Evolutionary conservation across 2,329 filamentous ascomycete species (phyloP).

Genomic region (Fusarium mundagurra): DNA sequence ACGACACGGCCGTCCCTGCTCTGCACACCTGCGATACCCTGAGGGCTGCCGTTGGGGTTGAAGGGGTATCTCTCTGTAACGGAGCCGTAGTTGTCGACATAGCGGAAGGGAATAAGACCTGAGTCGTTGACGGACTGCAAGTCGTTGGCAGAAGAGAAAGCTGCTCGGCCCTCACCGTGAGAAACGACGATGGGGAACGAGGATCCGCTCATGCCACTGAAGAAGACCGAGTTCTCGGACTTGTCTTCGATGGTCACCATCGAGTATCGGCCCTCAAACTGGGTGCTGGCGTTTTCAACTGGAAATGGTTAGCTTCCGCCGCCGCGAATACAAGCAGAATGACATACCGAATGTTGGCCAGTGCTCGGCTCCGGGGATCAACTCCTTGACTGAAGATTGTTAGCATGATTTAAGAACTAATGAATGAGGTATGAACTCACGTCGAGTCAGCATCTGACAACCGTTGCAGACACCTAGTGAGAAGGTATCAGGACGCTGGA

Average conservation of each 20-base stretch:
- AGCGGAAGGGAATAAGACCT: conserved; percentile 80
- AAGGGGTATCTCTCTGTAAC: conserved; percentile 86
- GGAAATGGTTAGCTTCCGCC: neutral
- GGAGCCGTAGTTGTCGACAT: conserved; percentile 80
- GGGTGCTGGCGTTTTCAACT: conserved; percentile 73
- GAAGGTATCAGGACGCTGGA: conserved; percentile 89
- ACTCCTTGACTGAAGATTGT: conserved; percentile 36
- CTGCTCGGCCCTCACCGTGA: conserved; percentile 75
- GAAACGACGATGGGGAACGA: conserved; percentile 44
- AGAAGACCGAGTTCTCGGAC: conserved; percentile 42
- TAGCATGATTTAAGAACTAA: neutral
- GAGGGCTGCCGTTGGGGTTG: conserved; percentile 86
- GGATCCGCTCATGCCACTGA: conserved; percentile 40
- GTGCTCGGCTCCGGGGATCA: conserved; percentile 42
- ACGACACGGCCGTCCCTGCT: conserved; percentile 82
- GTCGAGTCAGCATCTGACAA: conserved; percentile 89
- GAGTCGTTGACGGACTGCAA: conserved; percentile 67
- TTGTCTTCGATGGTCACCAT: conserved; percentile 42
- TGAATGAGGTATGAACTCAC: conserved; percentile 4
- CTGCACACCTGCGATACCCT: conserved; percentile 82
- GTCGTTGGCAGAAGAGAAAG: conserved; percentile 66
- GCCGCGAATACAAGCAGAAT: neutral
- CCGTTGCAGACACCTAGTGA: conserved; percentile 96
- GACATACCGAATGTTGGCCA: conserved; percentile 68
- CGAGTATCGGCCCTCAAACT: conserved; percentile 43